Conservation (phyloP, 306 rosid genomes). For the Malus orientalis region DNA sequence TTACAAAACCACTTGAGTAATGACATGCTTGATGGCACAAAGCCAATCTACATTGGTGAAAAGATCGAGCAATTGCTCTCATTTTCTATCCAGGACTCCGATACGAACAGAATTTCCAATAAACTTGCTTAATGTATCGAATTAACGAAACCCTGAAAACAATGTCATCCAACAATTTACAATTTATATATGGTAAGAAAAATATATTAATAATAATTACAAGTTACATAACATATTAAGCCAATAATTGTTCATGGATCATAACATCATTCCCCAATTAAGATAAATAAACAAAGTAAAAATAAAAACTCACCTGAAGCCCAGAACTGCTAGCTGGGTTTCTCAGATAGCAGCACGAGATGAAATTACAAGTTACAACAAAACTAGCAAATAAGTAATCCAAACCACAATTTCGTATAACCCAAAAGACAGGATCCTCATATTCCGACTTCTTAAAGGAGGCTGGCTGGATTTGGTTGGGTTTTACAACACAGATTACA, state of each 20-base stretch:
- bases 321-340: not conserved
- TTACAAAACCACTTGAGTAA: conserved; percentile 18
- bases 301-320: not conserved
- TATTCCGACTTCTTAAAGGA: not conserved
- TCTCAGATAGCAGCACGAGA: not conserved
- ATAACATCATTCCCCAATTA: not conserved
- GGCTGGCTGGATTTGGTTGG: not conserved
- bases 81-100: conserved; percentile 32
- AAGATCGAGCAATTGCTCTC: conserved; percentile 49
- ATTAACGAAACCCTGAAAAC: conserved; percentile 29
- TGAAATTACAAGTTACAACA: not conserved
- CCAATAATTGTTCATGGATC: not conserved
- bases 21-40: conserved; percentile 27
- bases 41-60: conserved; percentile 35
- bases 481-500: not conserved
- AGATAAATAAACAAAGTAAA: not conserved
- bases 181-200: not conserved
- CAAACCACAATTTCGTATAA: not conserved
- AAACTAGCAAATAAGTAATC: not conserved
- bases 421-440: not conserved
- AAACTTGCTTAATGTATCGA: conserved; percentile 1
- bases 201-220: not conserved
- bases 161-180: not conserved
- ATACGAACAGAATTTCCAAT: not conserved
- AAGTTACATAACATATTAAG: not conserved